These are phyloP conservation scores for Daedalea quercina DNA, from an alignment of 768 basidiomycete genomes.

Conservation along the genomic window DNA sequence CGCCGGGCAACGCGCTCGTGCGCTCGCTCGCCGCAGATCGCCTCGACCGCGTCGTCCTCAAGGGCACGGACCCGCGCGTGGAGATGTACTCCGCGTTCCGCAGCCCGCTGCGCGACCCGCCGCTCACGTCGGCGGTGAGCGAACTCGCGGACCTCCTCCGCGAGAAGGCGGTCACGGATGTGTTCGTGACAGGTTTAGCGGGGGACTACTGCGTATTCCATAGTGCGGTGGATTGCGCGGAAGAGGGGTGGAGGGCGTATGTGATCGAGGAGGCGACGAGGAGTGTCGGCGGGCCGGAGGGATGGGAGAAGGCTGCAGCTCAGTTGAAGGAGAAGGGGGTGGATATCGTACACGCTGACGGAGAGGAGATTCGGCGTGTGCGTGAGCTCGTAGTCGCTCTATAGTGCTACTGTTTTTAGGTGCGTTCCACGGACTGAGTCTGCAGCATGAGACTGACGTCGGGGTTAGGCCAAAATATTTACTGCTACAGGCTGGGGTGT, in stretches of 20 bases:
- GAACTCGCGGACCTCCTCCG: constrained; percentile 38
- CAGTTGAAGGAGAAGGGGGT: constrained; percentile 13
- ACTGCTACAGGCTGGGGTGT: too few relatives aligned
- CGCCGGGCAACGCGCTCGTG: constrained; percentile 56
- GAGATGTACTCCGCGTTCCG: constrained; percentile 81
- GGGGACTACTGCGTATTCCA: constrained; percentile 73
- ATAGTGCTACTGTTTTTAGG: neutral
- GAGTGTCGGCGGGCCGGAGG: constrained; percentile 18
- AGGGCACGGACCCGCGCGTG: constrained; percentile 51
- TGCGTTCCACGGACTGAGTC: neutral
- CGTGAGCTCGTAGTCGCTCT: neutral
- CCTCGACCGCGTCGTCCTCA: constrained; percentile 39
- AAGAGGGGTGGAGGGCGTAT: constrained; percentile 19
- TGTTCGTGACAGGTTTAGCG: constrained; percentile 65
- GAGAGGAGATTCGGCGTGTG: constrained; percentile 17
- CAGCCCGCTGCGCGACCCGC: constrained; percentile 34
- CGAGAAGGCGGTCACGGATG: constrained; percentile 40
- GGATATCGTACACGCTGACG: constrained; percentile 13
- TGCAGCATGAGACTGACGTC: too few relatives aligned
- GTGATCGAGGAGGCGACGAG: constrained; percentile 21
- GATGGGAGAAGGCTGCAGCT: constrained; percentile 12
- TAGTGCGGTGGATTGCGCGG: constrained; percentile 41
- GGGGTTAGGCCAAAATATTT: too few relatives aligned
- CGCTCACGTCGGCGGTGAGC: constrained; percentile 41
- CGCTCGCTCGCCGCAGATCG: constrained; percentile 36